These are phyloP conservation scores for Dovyalis caffra DNA, from an alignment of 345 rosid genomes.

Conservation along the genomic window DNA sequence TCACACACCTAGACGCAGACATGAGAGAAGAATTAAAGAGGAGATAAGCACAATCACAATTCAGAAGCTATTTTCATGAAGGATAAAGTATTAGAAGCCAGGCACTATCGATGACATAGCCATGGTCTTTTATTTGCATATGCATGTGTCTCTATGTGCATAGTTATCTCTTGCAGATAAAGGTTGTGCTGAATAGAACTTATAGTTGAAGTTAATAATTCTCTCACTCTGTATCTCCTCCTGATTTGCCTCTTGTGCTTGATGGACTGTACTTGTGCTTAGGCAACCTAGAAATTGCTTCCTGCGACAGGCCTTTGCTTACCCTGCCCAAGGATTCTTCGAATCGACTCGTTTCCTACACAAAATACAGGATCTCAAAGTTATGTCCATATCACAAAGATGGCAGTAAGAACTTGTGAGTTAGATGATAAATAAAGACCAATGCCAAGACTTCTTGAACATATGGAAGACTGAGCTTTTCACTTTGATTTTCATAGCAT, in stretches of 20 bases:
- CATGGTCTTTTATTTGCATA: not conserved
- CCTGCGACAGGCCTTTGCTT: not conserved
- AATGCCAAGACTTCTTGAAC: not conserved
- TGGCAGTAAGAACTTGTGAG: not conserved
- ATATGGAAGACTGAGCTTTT: not conserved
- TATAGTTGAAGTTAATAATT: not conserved
- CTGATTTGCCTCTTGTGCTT: not conserved
- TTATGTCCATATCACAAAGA: not conserved
- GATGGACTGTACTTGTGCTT: not conserved
- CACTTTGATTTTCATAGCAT: not conserved
- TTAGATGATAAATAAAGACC: not conserved
- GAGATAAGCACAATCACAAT: not conserved
- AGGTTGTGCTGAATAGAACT: not conserved
- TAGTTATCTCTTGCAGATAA: not conserved
- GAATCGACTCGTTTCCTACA: not conserved
- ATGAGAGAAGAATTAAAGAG: not conserved
- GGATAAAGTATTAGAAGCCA: not conserved
- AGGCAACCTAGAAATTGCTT: not conserved
- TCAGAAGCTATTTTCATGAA: not conserved
- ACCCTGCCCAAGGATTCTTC: not conserved
- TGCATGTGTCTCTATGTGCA: not conserved
- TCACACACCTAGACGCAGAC: constrained; percentile 8
- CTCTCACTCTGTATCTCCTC: not conserved
- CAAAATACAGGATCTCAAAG: not conserved
- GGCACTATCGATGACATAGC: not conserved